Percentiles rank a stretch among this genome's conserved stretches.
phyloP scores from a whole-genome alignment of 2,329 filamentous ascomycete species.

The Penicillium sp. region DNA sequence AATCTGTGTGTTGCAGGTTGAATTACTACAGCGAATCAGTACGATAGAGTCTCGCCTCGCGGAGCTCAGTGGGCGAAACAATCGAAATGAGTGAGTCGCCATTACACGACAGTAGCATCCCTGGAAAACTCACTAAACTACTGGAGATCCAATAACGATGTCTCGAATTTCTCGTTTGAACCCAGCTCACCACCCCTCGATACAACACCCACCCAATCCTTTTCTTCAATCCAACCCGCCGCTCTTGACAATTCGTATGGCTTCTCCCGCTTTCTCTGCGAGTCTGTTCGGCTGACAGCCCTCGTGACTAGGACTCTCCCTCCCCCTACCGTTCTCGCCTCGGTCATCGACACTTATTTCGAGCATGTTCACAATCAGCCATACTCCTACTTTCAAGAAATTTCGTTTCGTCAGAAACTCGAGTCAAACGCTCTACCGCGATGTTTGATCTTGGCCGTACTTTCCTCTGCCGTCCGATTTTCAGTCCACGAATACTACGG shows the following conservation, averaged over 20 bases:
- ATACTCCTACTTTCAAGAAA: conserved; percentile 42
- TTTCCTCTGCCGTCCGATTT: conserved; percentile 36
- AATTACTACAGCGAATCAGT: conserved; percentile 22
- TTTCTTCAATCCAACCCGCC: background rate
- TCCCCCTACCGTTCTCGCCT: conserved; percentile 17
- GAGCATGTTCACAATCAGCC: conserved; percentile 40
- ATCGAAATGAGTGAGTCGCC: background rate
- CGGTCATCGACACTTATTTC: conserved; percentile 35
- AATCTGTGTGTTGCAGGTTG: conserved; percentile 4
- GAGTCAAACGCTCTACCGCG: conserved; percentile 27
- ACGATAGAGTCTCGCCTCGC: conserved; percentile 28
- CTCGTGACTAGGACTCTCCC: conserved; percentile 7
- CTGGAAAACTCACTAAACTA: background rate
- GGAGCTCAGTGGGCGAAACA: conserved; percentile 15
- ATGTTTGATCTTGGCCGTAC: conserved; percentile 34
- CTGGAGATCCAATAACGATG: background rate
- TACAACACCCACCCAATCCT: background rate
- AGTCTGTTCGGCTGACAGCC: background rate
- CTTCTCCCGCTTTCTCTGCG: background rate
- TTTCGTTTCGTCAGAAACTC: conserved; percentile 32
- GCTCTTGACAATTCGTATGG: conserved; percentile 6
- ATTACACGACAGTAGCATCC: background rate
- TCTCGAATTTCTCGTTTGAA: background rate
- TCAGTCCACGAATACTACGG: conserved; percentile 30
- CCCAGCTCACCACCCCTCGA: background rate